A percentile compares a stretch with the other conserved stretches of the same genome.
Conservation (phyloP, 2,329 filamentous ascomycete genomes). For the Orbilia oligospora region DNA sequence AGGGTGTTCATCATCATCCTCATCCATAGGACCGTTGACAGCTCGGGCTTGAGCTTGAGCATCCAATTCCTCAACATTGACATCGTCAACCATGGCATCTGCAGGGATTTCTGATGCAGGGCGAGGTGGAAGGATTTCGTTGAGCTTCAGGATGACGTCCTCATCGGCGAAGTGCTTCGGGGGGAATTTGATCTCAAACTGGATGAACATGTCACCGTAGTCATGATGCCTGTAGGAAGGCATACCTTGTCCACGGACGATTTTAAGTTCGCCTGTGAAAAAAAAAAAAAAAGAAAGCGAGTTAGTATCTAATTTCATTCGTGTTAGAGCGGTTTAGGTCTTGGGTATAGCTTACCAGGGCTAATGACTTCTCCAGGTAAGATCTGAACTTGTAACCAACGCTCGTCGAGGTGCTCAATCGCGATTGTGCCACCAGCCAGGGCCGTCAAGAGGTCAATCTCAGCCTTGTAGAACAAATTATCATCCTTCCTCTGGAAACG, state of each 20-base stretch:
- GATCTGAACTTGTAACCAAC: slow-evolving; percentile 95
- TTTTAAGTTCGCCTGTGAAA: slow-evolving; percentile 83
- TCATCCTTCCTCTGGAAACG: slow-evolving; percentile 97
- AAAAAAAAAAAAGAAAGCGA: not conserved
- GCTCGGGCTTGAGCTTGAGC: slow-evolving; percentile 75
- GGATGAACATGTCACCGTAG: slow-evolving; percentile 94
- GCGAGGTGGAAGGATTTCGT: slow-evolving; percentile 84
- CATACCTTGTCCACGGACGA: slow-evolving; percentile 97
- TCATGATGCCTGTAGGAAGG: slow-evolving; percentile 95
- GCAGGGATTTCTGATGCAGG: slow-evolving; percentile 75
- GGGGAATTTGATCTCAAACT: slow-evolving; percentile 98
- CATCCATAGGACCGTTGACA: slow-evolving; percentile 80
- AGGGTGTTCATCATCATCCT: slow-evolving; percentile 80
- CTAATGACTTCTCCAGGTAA: slow-evolving; percentile 94
- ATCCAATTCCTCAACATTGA: slow-evolving; percentile 87
- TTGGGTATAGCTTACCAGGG: slow-evolving; percentile 76
- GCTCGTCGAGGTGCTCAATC: slow-evolving; percentile 96
- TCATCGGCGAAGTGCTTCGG: slow-evolving; percentile 78
- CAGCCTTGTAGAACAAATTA: slow-evolving; percentile 92
- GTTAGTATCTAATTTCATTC: slow-evolving; percentile 53
- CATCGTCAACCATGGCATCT: slow-evolving; percentile 89
- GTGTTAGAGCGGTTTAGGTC: not conserved
- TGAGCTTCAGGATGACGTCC: slow-evolving; percentile 82
- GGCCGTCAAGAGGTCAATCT: slow-evolving; percentile 95
- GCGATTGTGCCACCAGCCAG: slow-evolving; percentile 91